phyloP scores from a whole-genome alignment of 2,329 filamentous ascomycete genomes.

The Botrytis aclada region DNA sequence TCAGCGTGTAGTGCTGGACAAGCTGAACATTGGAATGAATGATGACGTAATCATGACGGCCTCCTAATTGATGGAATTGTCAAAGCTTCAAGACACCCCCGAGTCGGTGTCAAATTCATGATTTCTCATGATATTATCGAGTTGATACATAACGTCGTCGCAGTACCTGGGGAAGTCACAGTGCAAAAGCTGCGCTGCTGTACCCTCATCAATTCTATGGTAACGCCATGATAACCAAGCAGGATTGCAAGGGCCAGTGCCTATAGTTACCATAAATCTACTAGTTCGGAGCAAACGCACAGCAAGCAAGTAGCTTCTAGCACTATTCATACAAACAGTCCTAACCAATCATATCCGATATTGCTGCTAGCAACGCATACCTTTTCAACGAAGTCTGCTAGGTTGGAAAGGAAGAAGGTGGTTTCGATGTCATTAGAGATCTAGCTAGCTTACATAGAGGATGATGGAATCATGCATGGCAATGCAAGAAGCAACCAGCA shows the following conservation, averaged over 20 bases:
- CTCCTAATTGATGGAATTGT: not conserved
- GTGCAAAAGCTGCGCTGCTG: not conserved
- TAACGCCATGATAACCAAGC: not conserved
- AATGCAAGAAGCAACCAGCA: not conserved
- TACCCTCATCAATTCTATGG: not conserved
- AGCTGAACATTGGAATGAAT: not conserved
- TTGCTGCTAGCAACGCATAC: accelerated
- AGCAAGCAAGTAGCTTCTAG: not conserved
- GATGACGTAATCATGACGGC: constrained; percentile 1
- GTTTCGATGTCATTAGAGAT: not conserved
- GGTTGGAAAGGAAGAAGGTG: not conserved
- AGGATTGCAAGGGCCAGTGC: not conserved
- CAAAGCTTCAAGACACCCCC: not conserved
- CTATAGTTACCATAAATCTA: not conserved
- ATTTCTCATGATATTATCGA: not conserved
- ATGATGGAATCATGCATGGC: not conserved
- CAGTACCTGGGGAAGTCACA: not conserved
- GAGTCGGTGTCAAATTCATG: not conserved
- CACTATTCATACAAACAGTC: not conserved
- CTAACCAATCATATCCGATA: not conserved
- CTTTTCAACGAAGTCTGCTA: not conserved
- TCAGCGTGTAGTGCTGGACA: not conserved
- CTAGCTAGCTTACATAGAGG: not conserved
- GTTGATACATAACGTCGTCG: not conserved
- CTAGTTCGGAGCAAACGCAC: not conserved